Conservation (phyloP, 2,329 filamentous ascomycete species). For the Epichloe gansuensis region DNA sequence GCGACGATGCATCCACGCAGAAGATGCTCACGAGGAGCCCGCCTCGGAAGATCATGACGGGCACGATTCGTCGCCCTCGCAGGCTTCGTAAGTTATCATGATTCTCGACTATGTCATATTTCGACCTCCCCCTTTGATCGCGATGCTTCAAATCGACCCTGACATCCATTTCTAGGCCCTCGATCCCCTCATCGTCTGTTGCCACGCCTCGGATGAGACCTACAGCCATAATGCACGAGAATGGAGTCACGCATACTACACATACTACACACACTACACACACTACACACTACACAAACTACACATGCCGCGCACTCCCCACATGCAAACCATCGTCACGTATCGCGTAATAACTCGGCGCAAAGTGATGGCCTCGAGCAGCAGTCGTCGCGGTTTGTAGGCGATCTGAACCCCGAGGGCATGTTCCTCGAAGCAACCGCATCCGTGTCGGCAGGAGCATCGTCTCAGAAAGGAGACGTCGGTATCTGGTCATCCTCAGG, state of each 20-base stretch:
- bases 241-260: not conserved
- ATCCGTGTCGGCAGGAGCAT: constrained; percentile 18
- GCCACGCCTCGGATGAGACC: constrained; percentile 1
- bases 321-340: not conserved
- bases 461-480: constrained; percentile 38
- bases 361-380: constrained; percentile 1
- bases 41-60: constrained; percentile 14
- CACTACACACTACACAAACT: not conserved
- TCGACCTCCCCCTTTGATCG: no score
- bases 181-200: not conserved
- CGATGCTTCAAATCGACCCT: not conserved
- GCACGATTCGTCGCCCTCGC: constrained; percentile 17
- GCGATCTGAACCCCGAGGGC: constrained; percentile 47
- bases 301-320: not conserved
- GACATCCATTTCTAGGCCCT: constrained; percentile 1
- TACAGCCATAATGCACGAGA: not conserved
- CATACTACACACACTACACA: not conserved
- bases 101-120: not conserved
- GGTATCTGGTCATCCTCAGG: constrained; percentile 40
- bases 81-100: constrained; percentile 17
- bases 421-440: constrained; percentile 45
- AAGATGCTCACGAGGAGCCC: constrained; percentile 20
- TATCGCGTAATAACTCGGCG: not conserved
- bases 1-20: constrained; percentile 33
- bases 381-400: constrained; percentile 37